Base-by-base conservation (phyloP, 768 basidiomycete species). In the Multifurca ochricompacta region DNA sequence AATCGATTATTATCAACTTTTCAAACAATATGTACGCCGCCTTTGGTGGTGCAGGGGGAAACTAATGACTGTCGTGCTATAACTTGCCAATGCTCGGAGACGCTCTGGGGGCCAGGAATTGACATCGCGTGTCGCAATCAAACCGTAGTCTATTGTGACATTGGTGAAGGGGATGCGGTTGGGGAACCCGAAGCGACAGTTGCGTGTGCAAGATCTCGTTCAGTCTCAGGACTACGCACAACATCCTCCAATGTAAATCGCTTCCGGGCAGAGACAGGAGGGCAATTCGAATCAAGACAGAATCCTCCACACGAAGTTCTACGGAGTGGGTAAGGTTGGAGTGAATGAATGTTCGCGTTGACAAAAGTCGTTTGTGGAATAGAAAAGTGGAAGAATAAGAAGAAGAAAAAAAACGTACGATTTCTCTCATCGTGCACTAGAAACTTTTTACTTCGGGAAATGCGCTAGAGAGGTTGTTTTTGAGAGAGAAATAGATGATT, bases 221-320 rank as follows among this genome's bases (percentile, higher is more conserved):
- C 81, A 14, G 73, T 73, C 64, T 82, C 80, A 6, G 87, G 87
- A 62, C 87, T 89, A 61, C 72, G 75, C 37, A 89, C 62, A 31
- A 91, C 65, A 49, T 71, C 76, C 64, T 89, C 81, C 44, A 91
- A 71, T 46, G 70, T 79, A 73, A 91, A 91, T 28, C 84, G 76
- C 69, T 91, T 91, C 59, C 78, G 73, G 21, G 85, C 85, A 28
- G 89, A 91, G 63, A 87, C 71, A 21, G 87, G 87, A 37, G 82
- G 83, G 67, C 87, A 91, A 63, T 91, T 87, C 83, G 84, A 67
- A 91, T 91, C 54, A 79, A 68, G 32, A 91, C 87, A 35, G 78
- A 68, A 67, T 91, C 89, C 32, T 85, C 77, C 64, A 77, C 69
- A 21, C 80, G 82, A 44, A 88, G 74, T 60, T 64, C 88, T 89